Evolutionary conservation across 768 basidiomycete species (phyloP), one percentile per base, ranked within the genome.

Genomic region (Mycena epipterygia): DNA sequence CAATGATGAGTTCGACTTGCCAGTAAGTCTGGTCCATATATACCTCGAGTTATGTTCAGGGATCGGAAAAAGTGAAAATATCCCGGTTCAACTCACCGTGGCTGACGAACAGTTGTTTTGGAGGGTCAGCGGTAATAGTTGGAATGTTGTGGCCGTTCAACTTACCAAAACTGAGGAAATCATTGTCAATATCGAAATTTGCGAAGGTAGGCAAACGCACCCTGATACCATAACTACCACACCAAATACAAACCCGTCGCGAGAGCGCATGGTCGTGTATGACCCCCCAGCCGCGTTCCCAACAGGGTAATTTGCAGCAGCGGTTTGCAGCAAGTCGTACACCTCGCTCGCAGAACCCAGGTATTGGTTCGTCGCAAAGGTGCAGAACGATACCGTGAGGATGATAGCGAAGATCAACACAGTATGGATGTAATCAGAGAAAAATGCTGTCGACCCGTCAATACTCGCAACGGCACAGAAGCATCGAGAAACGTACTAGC

Each of bases 401-500:
- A 76, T 74, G 30, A 77, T 78, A 49, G 73, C 69, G 72, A 82
- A 79, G 29, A 84, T 73, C 42, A 82, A 74, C 29, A 80, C 66
- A 0, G 83, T 83, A 70, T 83, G 82, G 14, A 74, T 73, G 29
- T 70, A 70, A 39, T 74, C 71, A 5, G 65, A 71, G 42, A 74
- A 67, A 56, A 72, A 72, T 9, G 73, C 66, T 63, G 48, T n/a
- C n/a, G n/a, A n/a, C n/a, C n/a, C n/a, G n/a, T n/a, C n/a, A n/a
- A n/a, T n/a, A n/a, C n/a, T n/a, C n/a, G 33, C 29, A 51, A 19
- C 11, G 5, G 19, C 37, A 39, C 17, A 12, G 25, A 49, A 11
- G 23, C 33, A 14, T 29, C 3, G 53, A 33, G 30, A 19, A 17
- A 52, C 59, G 23, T 30, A 70, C 68, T 78, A 3, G 76, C 73